Percentiles rank a stretch among this genome's conserved stretches.
These are phyloP conservation scores for Cryphonectria parasitica DNA, from an alignment of 2,329 filamentous ascomycete genomes.

Conservation along the genomic window DNA sequence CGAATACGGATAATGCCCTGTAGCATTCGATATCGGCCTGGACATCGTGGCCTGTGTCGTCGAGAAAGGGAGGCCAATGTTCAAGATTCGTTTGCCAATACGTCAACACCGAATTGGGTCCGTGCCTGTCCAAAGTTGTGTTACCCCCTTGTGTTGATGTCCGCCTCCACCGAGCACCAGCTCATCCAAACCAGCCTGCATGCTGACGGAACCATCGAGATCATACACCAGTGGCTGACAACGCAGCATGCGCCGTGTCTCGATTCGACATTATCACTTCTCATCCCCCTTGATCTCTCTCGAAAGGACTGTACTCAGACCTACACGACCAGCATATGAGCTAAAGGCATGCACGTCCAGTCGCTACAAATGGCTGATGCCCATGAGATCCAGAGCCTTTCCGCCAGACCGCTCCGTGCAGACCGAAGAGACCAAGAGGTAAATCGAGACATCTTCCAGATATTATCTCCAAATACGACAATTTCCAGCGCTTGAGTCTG, in stretches of 20 bases:
- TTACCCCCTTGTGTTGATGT: neutral
- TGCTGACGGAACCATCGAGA: neutral
- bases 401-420: too few relatives aligned
- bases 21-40: neutral
- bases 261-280: neutral
- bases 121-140: neutral
- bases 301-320: neutral
- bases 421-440: too few relatives aligned
- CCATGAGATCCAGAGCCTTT: too few relatives aligned
- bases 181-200: neutral
- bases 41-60: neutral
- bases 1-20: too few relatives aligned
- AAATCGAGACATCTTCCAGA: neutral
- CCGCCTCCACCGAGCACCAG: neutral
- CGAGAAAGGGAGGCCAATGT: neutral
- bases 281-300: neutral
- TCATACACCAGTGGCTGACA: neutral
- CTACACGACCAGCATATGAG: neutral
- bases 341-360: neutral
- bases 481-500: neutral
- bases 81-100: too few relatives aligned
- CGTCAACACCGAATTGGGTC: too few relatives aligned
- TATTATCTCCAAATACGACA: neutral
- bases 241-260: neutral
- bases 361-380: too few relatives aligned